Evolutionary conservation across 2,329 filamentous ascomycete genomes (phyloP), one percentile per base, ranked within the genome.

Genomic region (Clarireedia homoeocarpa): DNA sequence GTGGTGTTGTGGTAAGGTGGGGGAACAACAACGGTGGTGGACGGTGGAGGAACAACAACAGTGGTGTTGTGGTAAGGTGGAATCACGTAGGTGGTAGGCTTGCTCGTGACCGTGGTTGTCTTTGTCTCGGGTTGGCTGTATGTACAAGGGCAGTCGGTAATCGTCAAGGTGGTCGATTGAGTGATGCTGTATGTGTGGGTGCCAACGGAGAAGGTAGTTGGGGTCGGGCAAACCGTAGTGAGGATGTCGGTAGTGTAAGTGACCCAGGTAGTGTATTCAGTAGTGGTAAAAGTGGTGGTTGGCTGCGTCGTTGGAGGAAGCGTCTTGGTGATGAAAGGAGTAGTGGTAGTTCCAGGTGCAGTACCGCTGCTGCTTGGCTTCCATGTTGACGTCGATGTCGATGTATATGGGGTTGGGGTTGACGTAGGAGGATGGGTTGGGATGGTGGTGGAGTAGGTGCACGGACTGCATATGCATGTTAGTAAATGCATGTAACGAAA

Each of bases 171-270:
- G 54, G 74, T 73, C 49, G 74, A 78, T 74, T 79, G 74, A 62
- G 83, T 84, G 73, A 90, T 76, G 64, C 80, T 86, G 69, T 75
- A 75, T 59, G 76, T 77, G 58, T 71, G 63, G 58, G 67, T 68
- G 57, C 70, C 70, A 62, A 74, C 66, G 42, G 71, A 70, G 58
- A 79, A 63, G 40, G 69, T 70, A 51, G 78, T 79, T 48, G 55
- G 44, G 10, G 55, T 48, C 2, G 44, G 54, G 23, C 48, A 47
- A 15, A 56, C 54, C 23, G 54, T 56, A 15, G 54, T 56, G 34
- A 52, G 42, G 39, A 56, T 56, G 36, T 53, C 49, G 6, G 54
- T 56, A 10, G 54, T 56, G 12, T 40, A 56, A 6, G 54, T 56
- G 15, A 49, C 46, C 54, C 54, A 56, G 23, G 54, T 53, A 27